These are phyloP conservation scores for Eimeria acervulina DNA, from an alignment of 169 alveolate genomes.

Conservation along the genomic window DNA sequence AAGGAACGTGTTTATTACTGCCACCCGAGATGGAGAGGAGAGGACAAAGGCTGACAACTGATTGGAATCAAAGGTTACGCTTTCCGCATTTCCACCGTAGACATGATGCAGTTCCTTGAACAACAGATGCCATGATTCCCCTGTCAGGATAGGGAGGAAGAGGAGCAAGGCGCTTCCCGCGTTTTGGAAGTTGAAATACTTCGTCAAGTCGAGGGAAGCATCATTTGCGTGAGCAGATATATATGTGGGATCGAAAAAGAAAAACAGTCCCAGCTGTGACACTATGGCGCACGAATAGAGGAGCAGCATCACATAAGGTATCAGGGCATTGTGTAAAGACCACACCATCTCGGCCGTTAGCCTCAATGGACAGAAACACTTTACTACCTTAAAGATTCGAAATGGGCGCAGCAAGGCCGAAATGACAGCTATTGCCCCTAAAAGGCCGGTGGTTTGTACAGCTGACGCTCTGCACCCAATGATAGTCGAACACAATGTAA, in stretches of 20 bases:
- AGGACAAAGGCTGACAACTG: constrained; percentile 41
- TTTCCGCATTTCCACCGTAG: constrained; percentile 9
- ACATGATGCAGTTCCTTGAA: constrained; percentile 60
- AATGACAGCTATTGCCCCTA: constrained; percentile 5
- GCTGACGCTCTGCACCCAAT: background rate
- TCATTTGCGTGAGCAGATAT: background rate
- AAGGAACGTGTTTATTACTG: constrained; percentile 65
- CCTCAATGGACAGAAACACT: constrained; percentile 65
- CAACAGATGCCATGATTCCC: constrained; percentile 78
- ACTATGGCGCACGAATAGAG: constrained; percentile 54
- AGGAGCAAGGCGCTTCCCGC: constrained; percentile 74
- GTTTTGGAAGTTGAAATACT: constrained; percentile 60
- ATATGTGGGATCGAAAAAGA: constrained; percentile 78
- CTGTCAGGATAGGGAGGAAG: constrained; percentile 64
- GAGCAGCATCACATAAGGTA: constrained; percentile 64
- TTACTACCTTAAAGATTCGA: constrained; percentile 72
- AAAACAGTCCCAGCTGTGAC: constrained; percentile 56
- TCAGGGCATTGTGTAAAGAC: constrained; percentile 43
- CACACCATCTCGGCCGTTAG: constrained; percentile 74
- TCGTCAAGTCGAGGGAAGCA: constrained; percentile 20
- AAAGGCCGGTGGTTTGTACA: constrained; percentile 10
- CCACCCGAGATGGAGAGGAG: background rate
- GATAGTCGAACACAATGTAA: background rate
- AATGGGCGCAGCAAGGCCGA: constrained; percentile 68
- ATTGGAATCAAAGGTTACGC: background rate